Base-by-base conservation (phyloP, 1,139 yeast genomes). In the Debaryomyces psychrophilus region DNA sequence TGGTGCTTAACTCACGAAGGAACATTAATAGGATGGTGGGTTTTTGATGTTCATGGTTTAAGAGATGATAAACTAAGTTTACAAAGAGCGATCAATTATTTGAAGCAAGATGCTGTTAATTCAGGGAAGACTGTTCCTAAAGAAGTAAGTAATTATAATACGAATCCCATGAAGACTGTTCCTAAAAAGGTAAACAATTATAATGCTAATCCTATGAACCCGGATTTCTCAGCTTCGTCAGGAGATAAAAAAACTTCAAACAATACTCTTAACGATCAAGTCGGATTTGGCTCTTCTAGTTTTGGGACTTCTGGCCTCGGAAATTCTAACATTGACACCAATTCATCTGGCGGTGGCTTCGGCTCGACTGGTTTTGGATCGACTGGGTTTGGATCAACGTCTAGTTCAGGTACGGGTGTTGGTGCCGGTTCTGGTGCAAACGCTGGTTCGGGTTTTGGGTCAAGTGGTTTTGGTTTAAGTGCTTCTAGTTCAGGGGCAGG, bases 1-100 rank as follows among this genome's bases (percentile, higher is more conserved):
- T 79, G 85, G 71, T 69, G 79, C 3, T 64, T 87, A 47, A 83
- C 85, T 41, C 77, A 83, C 54, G 78, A 79, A 47, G 96, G 95
- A 26, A 68, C 65, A 17, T 61, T 88, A 26, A 64, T 81, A 40
- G 73, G 79, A 2, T 87, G 93, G 89, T 79, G 87, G 68, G 58
- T 88, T 2, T 82, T 81, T 58, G 80, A 82, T 50, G 67, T 76
- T 12, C 54, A 64, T 2, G 83, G 77, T 1, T 65, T 83, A 12
- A 72, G 75, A 43, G 53, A 65, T 4, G 51, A 55, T 8, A 44
- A 51, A 3, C 58, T 64, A 2, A 57, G 60, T 25, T 61, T 71
- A 41, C 44, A 56, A 5, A 50, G 54, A 3, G 62, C 67, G 5
- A 1, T 31, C 51, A 11, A 17, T 14, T 31, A 5, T 23, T 41